These are phyloP conservation scores for Viola odorata DNA, from an alignment of 345 rosid genomes.

Conservation along the genomic window DNA sequence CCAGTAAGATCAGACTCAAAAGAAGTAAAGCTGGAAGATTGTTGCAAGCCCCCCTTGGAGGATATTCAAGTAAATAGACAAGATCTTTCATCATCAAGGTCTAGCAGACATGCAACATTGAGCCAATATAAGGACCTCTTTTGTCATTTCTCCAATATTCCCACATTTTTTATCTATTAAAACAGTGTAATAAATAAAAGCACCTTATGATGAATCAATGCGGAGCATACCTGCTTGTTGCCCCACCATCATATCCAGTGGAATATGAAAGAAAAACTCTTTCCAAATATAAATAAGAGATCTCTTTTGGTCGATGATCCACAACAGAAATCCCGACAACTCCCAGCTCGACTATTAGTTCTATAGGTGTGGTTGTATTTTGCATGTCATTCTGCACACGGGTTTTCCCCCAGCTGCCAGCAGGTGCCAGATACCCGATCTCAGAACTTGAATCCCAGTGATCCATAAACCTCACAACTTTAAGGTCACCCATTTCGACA, in stretches of 20 bases:
- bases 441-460: slow-evolving; percentile 33
- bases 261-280: slow-evolving; percentile 78
- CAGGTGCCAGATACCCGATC: slow-evolving; percentile 31
- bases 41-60: background rate
- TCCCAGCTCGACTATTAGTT: slow-evolving; percentile 83
- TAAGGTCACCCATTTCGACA: slow-evolving; percentile 59
- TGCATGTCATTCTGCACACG: slow-evolving; percentile 32
- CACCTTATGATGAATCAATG: background rate
- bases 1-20: slow-evolving; percentile 2
- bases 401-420: slow-evolving; percentile 42
- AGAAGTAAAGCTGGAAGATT: background rate
- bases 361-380: slow-evolving; percentile 44
- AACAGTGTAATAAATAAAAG: background rate
- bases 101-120: background rate
- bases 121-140: background rate
- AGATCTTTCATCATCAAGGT: background rate
- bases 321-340: slow-evolving; percentile 80
- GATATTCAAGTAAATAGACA: background rate
- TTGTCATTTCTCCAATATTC: background rate
- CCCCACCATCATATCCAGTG: slow-evolving; percentile 86
- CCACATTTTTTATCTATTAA: background rate
- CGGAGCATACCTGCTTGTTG: slow-evolving; percentile 72
- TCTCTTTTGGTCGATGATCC: slow-evolving; percentile 85
- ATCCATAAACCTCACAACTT: slow-evolving; percentile 64
- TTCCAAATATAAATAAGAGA: slow-evolving; percentile 68